Evolutionary conservation across 2,329 filamentous ascomycete species (phyloP), one percentile per base, ranked within the genome.

Genomic region (Graphilbum ipis-grandicollis): DNA sequence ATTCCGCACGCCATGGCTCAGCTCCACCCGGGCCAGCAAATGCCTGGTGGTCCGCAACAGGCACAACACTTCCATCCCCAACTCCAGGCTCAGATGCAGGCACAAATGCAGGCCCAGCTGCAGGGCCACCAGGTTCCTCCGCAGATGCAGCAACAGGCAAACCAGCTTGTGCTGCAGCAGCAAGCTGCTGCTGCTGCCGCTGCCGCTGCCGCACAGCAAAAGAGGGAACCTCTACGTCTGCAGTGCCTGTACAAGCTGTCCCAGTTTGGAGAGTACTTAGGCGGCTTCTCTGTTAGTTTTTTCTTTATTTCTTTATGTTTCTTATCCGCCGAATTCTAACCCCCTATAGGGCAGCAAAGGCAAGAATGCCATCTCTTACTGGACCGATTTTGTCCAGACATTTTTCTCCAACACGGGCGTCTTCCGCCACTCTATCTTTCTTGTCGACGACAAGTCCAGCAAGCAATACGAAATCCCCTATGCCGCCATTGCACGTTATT

Each of bases 391-490:
- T 47, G 84, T 93, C 15, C 60, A 68, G 28, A 71, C 71, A 33
- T 93, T 92, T 56, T 98, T 94, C 56, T 78, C 83, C 0, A 65
- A 69, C 1, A 70, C 68, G 21, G 85, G 83, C 9, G 73, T 84
- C 9, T 77, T 93, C 50, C 73, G 85, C 31, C 74, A 88, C 47
- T 70, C 75, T 4, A 62, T 92, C 14, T 60, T 55, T 31, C 63
- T 69, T 17, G 59, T 59, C 39, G 71, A 75, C 32, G 66, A 73
- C 33, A 58, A 59, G 26, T 64, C 62, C 15, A 69, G 78, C 38
- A 94, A 92, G 59, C 74, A 79, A 48, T 94, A 86, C 49, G 86
- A 94, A 52, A 84, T 96, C 34, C 71, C 78, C 3, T 82, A 73
- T 40, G 72, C 85, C 4, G 81, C 81, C 1, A 65, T 98, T 33